Percentiles rank a stretch among this genome's conserved stretches.
phyloP scores from a whole-genome alignment of 345 rosid species.

The Eucalyptus tenuipes region DNA sequence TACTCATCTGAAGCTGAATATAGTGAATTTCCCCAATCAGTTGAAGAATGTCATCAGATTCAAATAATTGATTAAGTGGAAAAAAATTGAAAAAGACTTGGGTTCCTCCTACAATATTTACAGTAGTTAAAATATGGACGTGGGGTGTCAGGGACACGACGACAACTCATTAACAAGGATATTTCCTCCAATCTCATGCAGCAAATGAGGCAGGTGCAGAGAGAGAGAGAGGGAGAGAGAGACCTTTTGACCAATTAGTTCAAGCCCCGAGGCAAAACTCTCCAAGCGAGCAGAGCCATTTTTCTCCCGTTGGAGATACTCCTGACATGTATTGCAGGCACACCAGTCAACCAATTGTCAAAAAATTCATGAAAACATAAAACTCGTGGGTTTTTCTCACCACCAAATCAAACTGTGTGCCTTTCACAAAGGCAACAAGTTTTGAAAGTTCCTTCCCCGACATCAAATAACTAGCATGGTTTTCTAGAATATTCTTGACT shows the following conservation, averaged over 20 bases:
- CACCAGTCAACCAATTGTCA: not conserved
- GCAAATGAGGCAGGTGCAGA: not conserved
- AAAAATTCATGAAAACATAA: not conserved
- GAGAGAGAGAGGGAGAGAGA: not conserved
- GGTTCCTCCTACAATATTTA: not conserved
- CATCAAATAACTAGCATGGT: slow-evolving; percentile 96
- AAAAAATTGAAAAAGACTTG: not conserved
- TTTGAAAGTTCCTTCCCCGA: slow-evolving; percentile 95
- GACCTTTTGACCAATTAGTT: slow-evolving; percentile 84
- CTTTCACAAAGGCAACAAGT: slow-evolving; percentile 97
- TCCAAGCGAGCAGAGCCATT: slow-evolving; percentile 77
- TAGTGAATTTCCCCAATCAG: not conserved
- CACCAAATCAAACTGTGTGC: slow-evolving; percentile 98
- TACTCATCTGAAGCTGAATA: slow-evolving; percentile 88
- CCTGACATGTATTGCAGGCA: slow-evolving; percentile 32
- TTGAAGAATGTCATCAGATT: not conserved
- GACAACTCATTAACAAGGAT: not conserved
- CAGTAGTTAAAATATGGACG: not conserved
- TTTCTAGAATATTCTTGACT: slow-evolving; percentile 83
- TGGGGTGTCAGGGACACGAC: not conserved
- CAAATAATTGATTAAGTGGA: not conserved
- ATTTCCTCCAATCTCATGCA: not conserved
- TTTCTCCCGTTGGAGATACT: slow-evolving; percentile 92
- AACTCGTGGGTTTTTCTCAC: slow-evolving; percentile 24
- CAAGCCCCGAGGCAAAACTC: slow-evolving; percentile 88